Percentiles rank a stretch among this genome's conserved stretches.
phyloP scores from a whole-genome alignment of 495 filamentous ascomycete species.

The Haplographium delicatum region DNA sequence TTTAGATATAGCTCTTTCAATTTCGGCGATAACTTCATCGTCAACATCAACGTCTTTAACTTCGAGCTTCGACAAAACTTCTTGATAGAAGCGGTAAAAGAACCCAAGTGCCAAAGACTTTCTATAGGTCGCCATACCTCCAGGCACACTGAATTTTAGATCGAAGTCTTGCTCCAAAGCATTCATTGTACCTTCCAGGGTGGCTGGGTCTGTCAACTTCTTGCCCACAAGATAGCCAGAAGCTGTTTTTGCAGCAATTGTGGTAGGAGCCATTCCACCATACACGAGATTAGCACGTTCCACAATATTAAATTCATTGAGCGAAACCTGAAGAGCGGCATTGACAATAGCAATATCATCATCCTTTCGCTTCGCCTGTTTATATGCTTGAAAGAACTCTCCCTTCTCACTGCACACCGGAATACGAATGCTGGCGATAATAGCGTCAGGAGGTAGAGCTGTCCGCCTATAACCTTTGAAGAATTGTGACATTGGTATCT shows the following conservation, averaged over 20 bases:
- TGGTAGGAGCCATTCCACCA: slow-evolving; percentile 85
- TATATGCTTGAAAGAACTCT: slow-evolving; percentile 75
- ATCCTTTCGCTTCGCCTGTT: slow-evolving; percentile 93
- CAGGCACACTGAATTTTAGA: slow-evolving; percentile 78
- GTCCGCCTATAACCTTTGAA: slow-evolving; percentile 90
- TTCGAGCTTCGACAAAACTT: slow-evolving; percentile 44
- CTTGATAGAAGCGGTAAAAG: slow-evolving; percentile 86
- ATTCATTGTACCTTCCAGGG: slow-evolving; percentile 82
- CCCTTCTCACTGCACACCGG: slow-evolving; percentile 60
- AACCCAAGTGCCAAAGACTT: slow-evolving; percentile 85
- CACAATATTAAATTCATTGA: slow-evolving; percentile 62
- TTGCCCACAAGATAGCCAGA: slow-evolving; percentile 66
- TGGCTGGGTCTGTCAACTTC: slow-evolving; percentile 71
- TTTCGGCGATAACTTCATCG: slow-evolving; percentile 55
- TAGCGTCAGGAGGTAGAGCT: slow-evolving; percentile 71
- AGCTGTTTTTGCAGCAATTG: slow-evolving; percentile 74
- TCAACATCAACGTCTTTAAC: slow-evolving; percentile 44
- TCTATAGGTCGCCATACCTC: slow-evolving; percentile 93
- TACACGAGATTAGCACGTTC: slow-evolving; percentile 73
- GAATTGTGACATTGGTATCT: slow-evolving; percentile 88
- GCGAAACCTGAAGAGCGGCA: slow-evolving; percentile 64
- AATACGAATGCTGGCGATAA: slow-evolving; percentile 83
- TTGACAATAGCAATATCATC: slow-evolving; percentile 98
- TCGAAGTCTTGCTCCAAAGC: slow-evolving; percentile 84
- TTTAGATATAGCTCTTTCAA: slow-evolving; percentile 59